Conservation (phyloP, 495 filamentous ascomycete species). For the Penicillium parvum region DNA sequence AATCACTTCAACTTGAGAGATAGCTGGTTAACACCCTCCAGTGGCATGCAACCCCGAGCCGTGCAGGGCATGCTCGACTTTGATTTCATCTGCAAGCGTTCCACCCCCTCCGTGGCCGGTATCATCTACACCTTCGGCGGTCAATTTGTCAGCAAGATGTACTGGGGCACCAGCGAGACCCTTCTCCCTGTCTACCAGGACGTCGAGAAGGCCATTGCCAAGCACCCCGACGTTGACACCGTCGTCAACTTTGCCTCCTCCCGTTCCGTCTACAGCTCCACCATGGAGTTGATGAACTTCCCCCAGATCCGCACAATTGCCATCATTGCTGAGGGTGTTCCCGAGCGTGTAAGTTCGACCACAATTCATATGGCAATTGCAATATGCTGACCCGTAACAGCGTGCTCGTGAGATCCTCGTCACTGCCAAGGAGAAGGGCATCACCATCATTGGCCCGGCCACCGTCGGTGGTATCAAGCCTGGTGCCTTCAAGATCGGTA, state of each 20-base stretch:
- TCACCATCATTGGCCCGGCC: conserved; percentile 97
- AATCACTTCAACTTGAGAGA: background rate
- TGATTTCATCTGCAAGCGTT: conserved; percentile 99
- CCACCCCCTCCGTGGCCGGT: conserved; percentile 92
- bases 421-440: conserved; percentile 93
- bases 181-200: conserved; percentile 97
- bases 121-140: conserved; percentile 99
- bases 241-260: conserved; percentile 99
- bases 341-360: conserved; percentile 74
- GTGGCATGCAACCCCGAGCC: conserved; percentile 92
- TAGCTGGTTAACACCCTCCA: conserved; percentile 18
- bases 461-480: conserved; percentile 99
- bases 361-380: background rate
- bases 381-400: conserved; percentile 38
- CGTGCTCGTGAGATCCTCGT: conserved; percentile 96
- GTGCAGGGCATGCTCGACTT: conserved; percentile 99
- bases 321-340: conserved; percentile 98
- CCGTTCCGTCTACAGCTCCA: conserved; percentile 94
- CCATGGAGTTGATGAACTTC: conserved; percentile 96
- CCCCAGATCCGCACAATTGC: conserved; percentile 97
- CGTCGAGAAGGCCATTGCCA: conserved; percentile 87
- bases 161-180: conserved; percentile 99
- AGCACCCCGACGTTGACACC: conserved; percentile 95
- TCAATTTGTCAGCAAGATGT: conserved; percentile 99
- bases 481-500: conserved; percentile 98